phyloP scores from a whole-genome alignment of 257 asterid genomes.

The Cruciata laevipes region DNA sequence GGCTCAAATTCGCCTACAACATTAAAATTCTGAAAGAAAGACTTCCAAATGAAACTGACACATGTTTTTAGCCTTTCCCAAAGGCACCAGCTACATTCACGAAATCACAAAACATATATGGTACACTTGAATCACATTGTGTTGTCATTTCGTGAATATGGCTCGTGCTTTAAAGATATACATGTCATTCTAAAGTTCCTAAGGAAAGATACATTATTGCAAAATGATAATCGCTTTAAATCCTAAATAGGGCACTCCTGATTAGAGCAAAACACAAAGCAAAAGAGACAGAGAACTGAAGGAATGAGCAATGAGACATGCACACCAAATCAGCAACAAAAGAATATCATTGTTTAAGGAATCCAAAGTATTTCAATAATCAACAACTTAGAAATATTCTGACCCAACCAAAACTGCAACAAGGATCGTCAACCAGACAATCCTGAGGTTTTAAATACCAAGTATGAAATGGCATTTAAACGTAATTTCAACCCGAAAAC shows the following conservation, averaged over 20 bases:
- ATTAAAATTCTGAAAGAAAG: no score
- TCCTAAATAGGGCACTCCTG: no score
- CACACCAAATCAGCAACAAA: constrained; percentile 11
- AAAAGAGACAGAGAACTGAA: neutral
- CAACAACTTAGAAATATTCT: constrained; percentile 9
- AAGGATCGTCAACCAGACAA: constrained; percentile 33
- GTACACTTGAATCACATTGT: no score
- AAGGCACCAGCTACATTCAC: neutral
- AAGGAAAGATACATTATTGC: no score
- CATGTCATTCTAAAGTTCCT: no score
- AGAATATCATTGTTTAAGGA: constrained; percentile 14
- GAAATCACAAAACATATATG: no score
- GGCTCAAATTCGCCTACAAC: no score
- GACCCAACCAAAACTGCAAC: constrained; percentile 50
- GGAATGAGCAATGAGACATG: neutral
- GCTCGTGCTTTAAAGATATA: no score
- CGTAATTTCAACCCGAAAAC: constrained; percentile 20
- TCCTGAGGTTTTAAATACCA: constrained; percentile 18
- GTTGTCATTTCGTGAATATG: no score
- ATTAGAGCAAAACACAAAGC: neutral
- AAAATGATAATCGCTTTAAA: no score
- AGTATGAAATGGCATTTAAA: constrained; percentile 13
- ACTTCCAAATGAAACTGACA: no score
- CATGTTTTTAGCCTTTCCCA: no score
- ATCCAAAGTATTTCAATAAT: constrained; percentile 19